Evolutionary conservation across 2,329 filamentous ascomycete species (phyloP), one percentile per base, ranked within the genome.

Genomic region (Fusarium sp.): DNA sequence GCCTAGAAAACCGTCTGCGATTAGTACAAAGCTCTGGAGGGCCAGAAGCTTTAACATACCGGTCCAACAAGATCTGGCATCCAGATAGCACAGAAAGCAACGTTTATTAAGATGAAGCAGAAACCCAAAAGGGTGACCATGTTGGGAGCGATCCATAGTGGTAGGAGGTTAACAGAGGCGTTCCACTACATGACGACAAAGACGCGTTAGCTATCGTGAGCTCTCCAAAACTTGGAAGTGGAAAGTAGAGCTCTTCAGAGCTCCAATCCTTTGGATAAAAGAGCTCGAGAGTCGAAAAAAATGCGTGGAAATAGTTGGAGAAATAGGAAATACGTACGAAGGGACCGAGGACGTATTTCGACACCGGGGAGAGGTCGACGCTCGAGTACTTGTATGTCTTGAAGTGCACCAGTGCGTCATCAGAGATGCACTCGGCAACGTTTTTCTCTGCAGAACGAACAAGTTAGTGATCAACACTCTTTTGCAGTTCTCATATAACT

Each of bases 301-400:
- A 36, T 47, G 29, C 29, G 37, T 46, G 17, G 46, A 60, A 40
- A 55, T 23, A 63, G 61, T 21, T 36, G 17, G 20, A 42, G 43
- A 20, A 14, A 45, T 25, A 39, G 23, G 35, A 46, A 42, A 25
- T 45, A 82, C 91, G 79, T 91, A 98, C 96, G 83, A 97, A 99
- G 77, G 97, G 95, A 72, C 91, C 92, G 49, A 99, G 87, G 76
- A 99, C 92, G 80, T 98, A 97, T 79, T 94, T 88, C 58, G 96
- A 98, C 61, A 97, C 88, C 66, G 92, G 91, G 49, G 94, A 97
- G 81, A 97, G 95, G 84, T 99, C 96, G 80, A 99, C 94, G 75
- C 91, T 93, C 73, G 94, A 97, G 81, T 99, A 99, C 78, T 97
- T 96, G 89, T 99, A 99, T 62, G 91, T 90, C 81, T 94, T 96